Percentiles rank a stretch among this genome's conserved stretches.
These are phyloP conservation scores for Alternaria brassicicola DNA, from an alignment of 2,329 filamentous ascomycete genomes.

Conservation along the genomic window DNA sequence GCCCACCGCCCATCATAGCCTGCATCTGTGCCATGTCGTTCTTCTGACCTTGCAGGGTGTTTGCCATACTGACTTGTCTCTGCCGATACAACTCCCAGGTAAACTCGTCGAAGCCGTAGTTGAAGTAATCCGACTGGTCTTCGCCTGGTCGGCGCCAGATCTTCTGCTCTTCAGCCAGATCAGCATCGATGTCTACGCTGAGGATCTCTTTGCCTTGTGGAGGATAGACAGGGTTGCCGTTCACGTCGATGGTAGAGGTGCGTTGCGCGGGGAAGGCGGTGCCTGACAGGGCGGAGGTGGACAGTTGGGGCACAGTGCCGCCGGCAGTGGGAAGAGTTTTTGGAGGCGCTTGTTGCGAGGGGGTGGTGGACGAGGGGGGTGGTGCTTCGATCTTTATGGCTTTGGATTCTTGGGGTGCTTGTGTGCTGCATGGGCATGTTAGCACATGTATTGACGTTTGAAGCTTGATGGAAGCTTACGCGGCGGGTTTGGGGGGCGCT, in stretches of 20 bases:
- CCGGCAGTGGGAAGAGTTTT: constrained; percentile 9
- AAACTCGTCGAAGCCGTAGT: constrained; percentile 98
- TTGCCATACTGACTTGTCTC: constrained; percentile 80
- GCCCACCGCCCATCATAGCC: constrained; percentile 56
- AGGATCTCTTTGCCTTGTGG: constrained; percentile 74
- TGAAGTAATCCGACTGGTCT: constrained; percentile 96
- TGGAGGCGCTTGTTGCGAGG: constrained; percentile 13
- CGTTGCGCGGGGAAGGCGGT: constrained; percentile 65
- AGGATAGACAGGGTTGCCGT: constrained; percentile 80
- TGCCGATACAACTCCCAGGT: constrained; percentile 94
- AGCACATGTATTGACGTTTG: constrained; percentile 6
- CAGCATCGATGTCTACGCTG: constrained; percentile 59
- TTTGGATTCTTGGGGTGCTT: constrained; percentile 41
- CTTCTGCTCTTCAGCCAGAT: constrained; percentile 74
- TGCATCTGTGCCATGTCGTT: constrained; percentile 68
- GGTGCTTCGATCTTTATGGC: constrained; percentile 48
- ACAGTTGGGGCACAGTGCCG: constrained; percentile 31
- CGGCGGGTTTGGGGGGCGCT: constrained; percentile 46
- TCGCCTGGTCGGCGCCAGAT: constrained; percentile 95
- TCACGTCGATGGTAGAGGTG: constrained; percentile 83
- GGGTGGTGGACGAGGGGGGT: constrained; percentile 30
- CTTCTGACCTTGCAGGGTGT: constrained; percentile 82
- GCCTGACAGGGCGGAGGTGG: constrained; percentile 32
- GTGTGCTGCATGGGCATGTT: constrained; percentile 26
- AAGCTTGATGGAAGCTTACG: constrained; percentile 26